Evolutionary conservation across 768 basidiomycete genomes (phyloP), one percentile per base, ranked within the genome.

Genomic region (Termitomyces heimii): DNA sequence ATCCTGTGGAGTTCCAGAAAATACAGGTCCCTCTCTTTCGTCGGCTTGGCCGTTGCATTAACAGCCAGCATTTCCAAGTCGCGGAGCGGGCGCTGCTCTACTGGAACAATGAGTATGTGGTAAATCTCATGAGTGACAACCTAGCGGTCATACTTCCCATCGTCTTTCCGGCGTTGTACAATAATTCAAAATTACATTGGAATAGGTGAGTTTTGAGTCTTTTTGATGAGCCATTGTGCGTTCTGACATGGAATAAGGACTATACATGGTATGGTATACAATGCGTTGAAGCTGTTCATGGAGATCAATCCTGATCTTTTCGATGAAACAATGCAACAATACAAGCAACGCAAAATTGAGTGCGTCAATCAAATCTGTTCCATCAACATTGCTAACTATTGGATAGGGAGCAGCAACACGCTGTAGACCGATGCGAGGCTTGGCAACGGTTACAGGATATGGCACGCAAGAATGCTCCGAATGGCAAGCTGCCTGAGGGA

Each of bases 101-200:
- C 71, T 99, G 97, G 97, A 98, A 98, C 76, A 98, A 98, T 75
- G 97, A 98, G 75, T 99, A 98, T 74, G 95, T 98, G 63, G 92
- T 99, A 65, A 99, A 97, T 72, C 83, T 99, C 53, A 98, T 99
- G 93, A 92, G 93, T 71, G 94, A 98, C 67, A 98, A 98, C 69
- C 80, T 98, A 61, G 72, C 83, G 24, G 73, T 86, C 60, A 84
- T 99, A 58, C 80, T 99, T 31, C 97, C 97, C 7, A 92, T 99
- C 66, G 94, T 99, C 51, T 99, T 98, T 77, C 94, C 96, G 29
- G 90, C 95, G 7, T 73, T 99, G 61, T 98, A 96, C 71, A 88
- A 86, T 42, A 98, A 98, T 72, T 98, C 95, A 46, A 94, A 91
- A 71, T 86, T 91, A 22, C 97, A 99, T 71, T 99, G 97, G 97